Evolutionary conservation across 192 early-diverging fungal genomes (phyloP).

Genomic region (Mortierella hygrophila): DNA sequence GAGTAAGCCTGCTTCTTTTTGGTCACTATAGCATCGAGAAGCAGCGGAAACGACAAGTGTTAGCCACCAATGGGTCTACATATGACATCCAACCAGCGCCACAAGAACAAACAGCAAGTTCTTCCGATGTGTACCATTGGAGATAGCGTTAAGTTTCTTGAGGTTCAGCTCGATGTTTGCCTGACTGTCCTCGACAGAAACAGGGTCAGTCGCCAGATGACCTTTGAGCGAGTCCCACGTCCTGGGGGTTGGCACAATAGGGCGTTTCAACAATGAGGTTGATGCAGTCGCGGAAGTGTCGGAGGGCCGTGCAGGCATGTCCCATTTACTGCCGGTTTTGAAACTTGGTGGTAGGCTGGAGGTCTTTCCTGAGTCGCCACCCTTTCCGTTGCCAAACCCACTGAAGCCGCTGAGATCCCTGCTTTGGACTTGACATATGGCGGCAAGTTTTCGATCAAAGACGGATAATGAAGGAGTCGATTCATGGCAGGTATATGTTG

Average conservation of each 20-base stretch:
- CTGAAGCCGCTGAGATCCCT: conserved; percentile 5
- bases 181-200: conserved; percentile 19
- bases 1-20: conserved; percentile 49
- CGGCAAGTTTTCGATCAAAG: background rate
- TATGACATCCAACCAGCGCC: too few species aligned
- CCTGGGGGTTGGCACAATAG: background rate
- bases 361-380: background rate
- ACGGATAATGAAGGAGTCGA: background rate
- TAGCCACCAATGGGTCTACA: background rate
- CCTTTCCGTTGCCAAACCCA: background rate
- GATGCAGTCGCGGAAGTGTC: background rate
- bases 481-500: background rate
- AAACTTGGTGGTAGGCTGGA: conserved; percentile 14
- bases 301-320: background rate
- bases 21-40: conserved; percentile 10
- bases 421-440: background rate
- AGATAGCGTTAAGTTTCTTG: conserved; percentile 46
- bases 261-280: background rate
- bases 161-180: conserved; percentile 41
- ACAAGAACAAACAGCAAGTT: background rate
- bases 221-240: conserved; percentile 32
- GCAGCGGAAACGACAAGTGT: background rate
- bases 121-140: conserved; percentile 25
- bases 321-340: conserved; percentile 19
- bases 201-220: background rate